Conservation (phyloP, 1,139 yeast species). For the Citeromyces siamensis region DNA sequence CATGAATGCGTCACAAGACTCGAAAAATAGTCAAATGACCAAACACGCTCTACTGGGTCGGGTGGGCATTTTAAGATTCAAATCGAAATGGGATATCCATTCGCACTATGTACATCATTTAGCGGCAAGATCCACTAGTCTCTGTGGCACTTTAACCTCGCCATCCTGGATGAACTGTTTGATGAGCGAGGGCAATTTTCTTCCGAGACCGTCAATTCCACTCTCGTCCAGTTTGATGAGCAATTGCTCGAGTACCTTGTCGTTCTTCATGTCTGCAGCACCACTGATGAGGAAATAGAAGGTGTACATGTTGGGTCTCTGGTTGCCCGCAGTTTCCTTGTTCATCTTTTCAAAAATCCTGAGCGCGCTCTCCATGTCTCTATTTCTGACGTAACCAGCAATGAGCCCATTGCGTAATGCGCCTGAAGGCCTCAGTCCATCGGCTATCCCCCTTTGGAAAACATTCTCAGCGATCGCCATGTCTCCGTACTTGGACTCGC, state of each 20-base stretch:
- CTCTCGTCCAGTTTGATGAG: conserved; percentile 13
- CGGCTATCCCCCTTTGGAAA: conserved; percentile 30
- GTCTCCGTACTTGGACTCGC: conserved; percentile 41
- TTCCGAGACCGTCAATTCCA: conserved; percentile 20
- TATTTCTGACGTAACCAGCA: conserved; percentile 28
- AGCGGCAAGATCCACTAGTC: background rate
- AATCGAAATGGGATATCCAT: too few species aligned
- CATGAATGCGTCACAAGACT: too few species aligned
- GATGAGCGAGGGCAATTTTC: conserved; percentile 23
- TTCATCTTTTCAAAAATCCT: conserved; percentile 17
- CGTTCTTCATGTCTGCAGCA: conserved; percentile 17
- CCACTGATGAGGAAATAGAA: conserved; percentile 40
- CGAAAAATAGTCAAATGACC: too few species aligned
- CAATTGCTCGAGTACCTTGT: conserved; percentile 11
- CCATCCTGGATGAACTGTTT: conserved; percentile 11
- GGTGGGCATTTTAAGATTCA: too few species aligned
- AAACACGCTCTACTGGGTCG: too few species aligned
- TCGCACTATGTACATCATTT: background rate
- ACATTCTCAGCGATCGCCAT: conserved; percentile 31
- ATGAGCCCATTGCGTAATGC: conserved; percentile 53
- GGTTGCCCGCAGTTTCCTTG: conserved; percentile 12
- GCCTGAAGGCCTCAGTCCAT: conserved; percentile 25
- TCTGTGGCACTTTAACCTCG: conserved; percentile 1
- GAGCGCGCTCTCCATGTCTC: conserved; percentile 25
- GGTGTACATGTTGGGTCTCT: conserved; percentile 39